Conservation (phyloP, 1,284 basidiomycete species). For the Naganishia cerealis region DNA sequence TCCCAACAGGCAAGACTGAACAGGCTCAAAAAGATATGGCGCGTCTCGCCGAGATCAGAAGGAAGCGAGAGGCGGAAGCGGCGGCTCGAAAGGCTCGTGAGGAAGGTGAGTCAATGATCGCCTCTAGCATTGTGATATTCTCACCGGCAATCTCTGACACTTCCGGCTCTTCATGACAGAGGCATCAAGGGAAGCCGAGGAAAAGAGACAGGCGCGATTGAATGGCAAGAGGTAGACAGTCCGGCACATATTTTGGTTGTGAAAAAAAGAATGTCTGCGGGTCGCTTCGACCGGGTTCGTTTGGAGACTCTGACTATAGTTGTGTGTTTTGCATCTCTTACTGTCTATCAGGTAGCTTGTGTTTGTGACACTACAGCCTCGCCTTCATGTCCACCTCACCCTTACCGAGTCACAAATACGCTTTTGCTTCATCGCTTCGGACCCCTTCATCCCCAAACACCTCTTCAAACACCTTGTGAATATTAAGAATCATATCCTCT, state of each 20-base stretch:
- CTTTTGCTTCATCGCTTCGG: conserved; percentile 31
- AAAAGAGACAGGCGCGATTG: conserved; percentile 31
- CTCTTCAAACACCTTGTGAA: conserved; percentile 71
- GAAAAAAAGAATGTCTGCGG: background rate
- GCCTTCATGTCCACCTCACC: conserved; percentile 13
- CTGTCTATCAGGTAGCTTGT: conserved; percentile 2
- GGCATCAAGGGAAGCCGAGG: conserved; percentile 32
- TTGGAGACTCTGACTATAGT: background rate
- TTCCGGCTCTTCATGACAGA: conserved; percentile 7
- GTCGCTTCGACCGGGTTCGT: background rate
- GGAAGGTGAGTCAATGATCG: conserved; percentile 58
- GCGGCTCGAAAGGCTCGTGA: conserved; percentile 80
- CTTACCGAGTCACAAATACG: conserved; percentile 24
- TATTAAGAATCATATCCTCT: conserved; percentile 78
- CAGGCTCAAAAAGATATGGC: conserved; percentile 83
- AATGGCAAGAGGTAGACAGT: conserved; percentile 24
- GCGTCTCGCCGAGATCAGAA: conserved; percentile 78
- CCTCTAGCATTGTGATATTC: too few species aligned
- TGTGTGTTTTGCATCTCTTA: background rate
- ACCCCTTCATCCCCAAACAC: conserved; percentile 60
- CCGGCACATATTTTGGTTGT: background rate
- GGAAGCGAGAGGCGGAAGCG: conserved; percentile 78
- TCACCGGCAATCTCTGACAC: background rate
- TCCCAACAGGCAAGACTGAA: conserved; percentile 72
- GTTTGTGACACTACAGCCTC: conserved; percentile 22